Conservation (phyloP, 2,329 filamentous ascomycete species). For the Botrytis hyacinthi region DNA sequence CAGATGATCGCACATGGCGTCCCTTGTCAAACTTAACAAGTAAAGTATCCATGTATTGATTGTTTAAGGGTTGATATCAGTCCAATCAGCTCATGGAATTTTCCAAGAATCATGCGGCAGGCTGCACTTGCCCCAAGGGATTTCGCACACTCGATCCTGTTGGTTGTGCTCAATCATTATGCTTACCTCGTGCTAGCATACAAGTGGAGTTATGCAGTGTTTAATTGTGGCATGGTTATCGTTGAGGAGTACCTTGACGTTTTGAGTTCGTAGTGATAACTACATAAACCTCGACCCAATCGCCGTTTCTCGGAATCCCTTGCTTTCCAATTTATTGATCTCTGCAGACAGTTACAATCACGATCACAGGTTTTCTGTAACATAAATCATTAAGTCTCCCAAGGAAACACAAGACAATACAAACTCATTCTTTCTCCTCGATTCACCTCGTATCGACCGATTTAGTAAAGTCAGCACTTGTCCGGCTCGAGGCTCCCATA, state of each 20-base stretch:
- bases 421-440: neutral
- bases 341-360: neutral
- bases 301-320: neutral
- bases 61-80: slow-evolving; percentile 4
- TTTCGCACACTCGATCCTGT: neutral
- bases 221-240: neutral
- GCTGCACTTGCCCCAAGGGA: neutral
- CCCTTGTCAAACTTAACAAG: slow-evolving; percentile 14
- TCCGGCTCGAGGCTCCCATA: neutral
- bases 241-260: neutral
- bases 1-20: slow-evolving; percentile 9
- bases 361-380: neutral
- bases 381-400: neutral
- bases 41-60: slow-evolving; percentile 11
- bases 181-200: slow-evolving; percentile 9
- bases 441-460: neutral
- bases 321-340: neutral
- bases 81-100: neutral
- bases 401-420: neutral
- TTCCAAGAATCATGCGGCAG: neutral
- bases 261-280: neutral
- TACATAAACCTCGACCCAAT: slow-evolving; percentile 20
- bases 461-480: neutral
- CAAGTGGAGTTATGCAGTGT: slow-evolving; percentile 16
- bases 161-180: neutral